Evolutionary conservation across 805 yeast species (phyloP), one percentile per base, ranked within the genome.

Genomic region (Jamesozyma jinghongensis): DNA sequence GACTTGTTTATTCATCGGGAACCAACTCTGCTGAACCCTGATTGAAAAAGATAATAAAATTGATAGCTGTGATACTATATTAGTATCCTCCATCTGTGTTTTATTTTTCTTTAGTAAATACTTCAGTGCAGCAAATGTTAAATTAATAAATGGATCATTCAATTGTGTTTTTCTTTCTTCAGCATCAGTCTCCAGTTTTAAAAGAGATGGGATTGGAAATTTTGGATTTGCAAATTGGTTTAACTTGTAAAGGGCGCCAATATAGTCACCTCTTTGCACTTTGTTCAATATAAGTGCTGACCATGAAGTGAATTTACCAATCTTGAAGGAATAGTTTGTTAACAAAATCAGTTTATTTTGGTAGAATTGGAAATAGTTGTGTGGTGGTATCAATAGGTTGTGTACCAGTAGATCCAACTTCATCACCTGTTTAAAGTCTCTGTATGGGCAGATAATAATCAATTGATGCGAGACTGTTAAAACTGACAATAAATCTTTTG

Each of bases 241-340:
- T 7, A 59, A 36, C 36, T 50, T 45, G 12, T 46, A 44, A 20
- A 62, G 36, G n/a, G 64, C 62, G 7, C 47, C 50, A 5, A 54
- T 37, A 33, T 55, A 59, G 28, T 53, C 50, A 12, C 60, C 61
- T 13, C 36, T 41, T 37, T 59, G 63, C 8, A 62, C 59, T 6
- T 49, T 48, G 20, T 47, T 51, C 17, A 62, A 40, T 11, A 50
- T 49, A 1, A 59, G 47, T 34, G 57, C 57, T 7, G 63, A 53
- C 66, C 66, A 62, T 4, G 62, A 48, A 25, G 50, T 38, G 36
- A 54, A 51, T 18, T 43, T 49, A 3, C 64, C 65, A 1, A 52
- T 40, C 25, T 53, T 51, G n/a, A 59, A 32, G 12, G 51, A 46
- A 37, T 54, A 54, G 16, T 47, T 52, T 4, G 64, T 57, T 22